These are phyloP conservation scores for Kodamaea restingae DNA, from an alignment of 805 yeast species.

Conservation along the genomic window DNA sequence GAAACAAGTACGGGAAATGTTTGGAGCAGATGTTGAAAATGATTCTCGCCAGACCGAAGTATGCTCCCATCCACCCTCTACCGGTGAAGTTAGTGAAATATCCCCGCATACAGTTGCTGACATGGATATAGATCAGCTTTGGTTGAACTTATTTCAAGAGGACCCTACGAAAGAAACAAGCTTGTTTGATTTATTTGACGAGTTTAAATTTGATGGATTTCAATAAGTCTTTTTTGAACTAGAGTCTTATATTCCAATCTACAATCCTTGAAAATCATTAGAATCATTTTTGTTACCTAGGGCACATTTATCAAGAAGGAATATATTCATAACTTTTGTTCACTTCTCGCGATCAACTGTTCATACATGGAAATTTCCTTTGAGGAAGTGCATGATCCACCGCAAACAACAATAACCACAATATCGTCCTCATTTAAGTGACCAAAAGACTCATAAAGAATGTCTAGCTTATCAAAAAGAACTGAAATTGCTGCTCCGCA, in stretches of 20 bases:
- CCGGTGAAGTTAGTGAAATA: not conserved
- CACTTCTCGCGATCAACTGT: constrained; percentile 11
- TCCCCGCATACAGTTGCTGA: constrained; percentile 2
- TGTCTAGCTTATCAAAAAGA: constrained; percentile 35
- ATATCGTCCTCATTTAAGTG: constrained; percentile 36
- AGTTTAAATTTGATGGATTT: constrained; percentile 5
- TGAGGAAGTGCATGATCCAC: constrained; percentile 27
- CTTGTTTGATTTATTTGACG: constrained; percentile 8
- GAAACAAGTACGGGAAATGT: not conserved
- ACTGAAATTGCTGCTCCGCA: constrained; percentile 67
- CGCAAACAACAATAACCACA: constrained; percentile 57
- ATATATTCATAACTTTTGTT: constrained; percentile 10
- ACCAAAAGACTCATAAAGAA: constrained; percentile 22
- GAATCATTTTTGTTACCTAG: too few species aligned
- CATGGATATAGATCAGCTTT: constrained; percentile 9
- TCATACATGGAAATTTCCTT: constrained; percentile 13
- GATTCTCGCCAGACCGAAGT: not conserved
- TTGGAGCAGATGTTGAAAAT: not conserved
- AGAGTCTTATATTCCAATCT: too few species aligned
- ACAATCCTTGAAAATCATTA: too few species aligned
- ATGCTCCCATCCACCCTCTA: not conserved
- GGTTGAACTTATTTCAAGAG: constrained; percentile 10
- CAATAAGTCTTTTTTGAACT: too few species aligned
- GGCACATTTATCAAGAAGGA: too few species aligned
- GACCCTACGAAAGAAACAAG: constrained; percentile 4